Percentiles rank a stretch among this genome's conserved stretches.
These are phyloP conservation scores for Phialocephala subalpina DNA, from an alignment of 2,329 filamentous ascomycete species.

Conservation along the genomic window DNA sequence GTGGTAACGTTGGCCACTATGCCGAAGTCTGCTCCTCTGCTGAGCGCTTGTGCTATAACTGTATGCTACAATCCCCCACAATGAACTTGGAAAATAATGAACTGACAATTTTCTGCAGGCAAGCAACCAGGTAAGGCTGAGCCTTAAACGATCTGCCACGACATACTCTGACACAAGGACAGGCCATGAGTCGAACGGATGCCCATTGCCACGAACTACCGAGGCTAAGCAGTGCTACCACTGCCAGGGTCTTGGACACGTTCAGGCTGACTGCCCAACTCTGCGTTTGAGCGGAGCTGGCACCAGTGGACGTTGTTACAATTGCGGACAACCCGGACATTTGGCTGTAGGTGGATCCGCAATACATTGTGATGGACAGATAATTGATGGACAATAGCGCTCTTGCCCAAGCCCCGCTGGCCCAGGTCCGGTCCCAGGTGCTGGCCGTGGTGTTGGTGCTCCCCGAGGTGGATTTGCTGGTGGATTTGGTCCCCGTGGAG, in stretches of 20 bases:
- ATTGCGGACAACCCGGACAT: constrained; percentile 92
- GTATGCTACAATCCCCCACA: constrained; percentile 59
- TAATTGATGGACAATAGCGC: constrained; percentile 59
- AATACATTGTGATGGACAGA: constrained; percentile 14
- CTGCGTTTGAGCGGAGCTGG: constrained; percentile 87
- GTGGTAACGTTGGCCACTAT: constrained; percentile 83
- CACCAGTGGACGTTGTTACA: constrained; percentile 91
- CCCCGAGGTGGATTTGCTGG: constrained; percentile 75
- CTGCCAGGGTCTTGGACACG: constrained; percentile 97
- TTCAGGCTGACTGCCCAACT: constrained; percentile 98
- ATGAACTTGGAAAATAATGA: background rate
- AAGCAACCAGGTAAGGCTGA: constrained; percentile 76
- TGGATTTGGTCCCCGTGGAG: constrained; percentile 73
- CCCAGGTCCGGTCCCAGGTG: constrained; percentile 50
- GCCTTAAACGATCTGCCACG: constrained; percentile 10
- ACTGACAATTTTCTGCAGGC: constrained; percentile 53
- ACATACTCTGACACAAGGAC: constrained; percentile 34
- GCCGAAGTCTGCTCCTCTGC: constrained; percentile 95
- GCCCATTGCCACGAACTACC: constrained; percentile 94
- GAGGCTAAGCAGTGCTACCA: constrained; percentile 99
- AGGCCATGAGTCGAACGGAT: constrained; percentile 97
- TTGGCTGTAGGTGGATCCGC: constrained; percentile 72
- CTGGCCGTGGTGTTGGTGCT: constrained; percentile 72
- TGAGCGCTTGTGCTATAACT: constrained; percentile 99
- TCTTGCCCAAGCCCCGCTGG: constrained; percentile 82